Percentiles rank a stretch among this genome's conserved stretches.
Evolutionary conservation across 2,329 filamentous ascomycete species (phyloP).

Genomic region (Colletotrichum sp.): DNA sequence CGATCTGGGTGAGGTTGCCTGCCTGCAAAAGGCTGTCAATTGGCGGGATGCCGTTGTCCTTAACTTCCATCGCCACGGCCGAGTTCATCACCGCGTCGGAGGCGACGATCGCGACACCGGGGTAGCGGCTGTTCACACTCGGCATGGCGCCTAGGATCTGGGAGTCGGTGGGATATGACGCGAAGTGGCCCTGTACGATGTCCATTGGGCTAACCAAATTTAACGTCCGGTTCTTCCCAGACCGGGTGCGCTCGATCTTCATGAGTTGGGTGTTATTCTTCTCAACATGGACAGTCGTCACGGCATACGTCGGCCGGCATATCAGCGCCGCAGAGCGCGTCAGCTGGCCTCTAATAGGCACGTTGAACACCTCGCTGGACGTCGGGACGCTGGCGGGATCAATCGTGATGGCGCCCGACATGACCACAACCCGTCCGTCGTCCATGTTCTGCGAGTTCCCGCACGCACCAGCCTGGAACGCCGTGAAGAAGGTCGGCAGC

Average conservation of each 20-base stretch:
- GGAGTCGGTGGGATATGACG: slow-evolving; percentile 22
- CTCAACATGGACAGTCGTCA: slow-evolving; percentile 25
- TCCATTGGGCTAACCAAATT: slow-evolving; percentile 27
- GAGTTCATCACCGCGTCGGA: slow-evolving; percentile 37
- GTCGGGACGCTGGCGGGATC: slow-evolving; percentile 6
- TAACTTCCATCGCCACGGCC: slow-evolving; percentile 31
- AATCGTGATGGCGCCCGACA: slow-evolving; percentile 25
- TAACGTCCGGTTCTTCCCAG: slow-evolving; percentile 13
- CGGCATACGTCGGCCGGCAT: slow-evolving; percentile 29
- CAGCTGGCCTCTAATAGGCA: slow-evolving; percentile 23
- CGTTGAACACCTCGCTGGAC: background rate
- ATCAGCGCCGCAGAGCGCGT: slow-evolving; percentile 29
- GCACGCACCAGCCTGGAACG: slow-evolving; percentile 26
- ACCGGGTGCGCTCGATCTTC: slow-evolving; percentile 10
- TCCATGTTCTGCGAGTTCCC: slow-evolving; percentile 16
- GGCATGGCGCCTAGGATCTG: slow-evolving; percentile 7
- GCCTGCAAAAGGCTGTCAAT: slow-evolving; percentile 28
- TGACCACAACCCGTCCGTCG: slow-evolving; percentile 28
- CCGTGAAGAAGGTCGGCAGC: slow-evolving; percentile 24
- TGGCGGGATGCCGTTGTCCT: slow-evolving; percentile 22
- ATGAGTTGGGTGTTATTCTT: slow-evolving; percentile 26
- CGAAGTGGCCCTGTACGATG: slow-evolving; percentile 28
- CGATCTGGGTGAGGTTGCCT: slow-evolving; percentile 27
- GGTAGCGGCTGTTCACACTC: slow-evolving; percentile 23
- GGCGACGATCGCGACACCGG: slow-evolving; percentile 27